Evolutionary conservation across 345 rosid genomes (phyloP), one percentile per base, ranked within the genome.

Genomic region (Nasturtium officinale): DNA sequence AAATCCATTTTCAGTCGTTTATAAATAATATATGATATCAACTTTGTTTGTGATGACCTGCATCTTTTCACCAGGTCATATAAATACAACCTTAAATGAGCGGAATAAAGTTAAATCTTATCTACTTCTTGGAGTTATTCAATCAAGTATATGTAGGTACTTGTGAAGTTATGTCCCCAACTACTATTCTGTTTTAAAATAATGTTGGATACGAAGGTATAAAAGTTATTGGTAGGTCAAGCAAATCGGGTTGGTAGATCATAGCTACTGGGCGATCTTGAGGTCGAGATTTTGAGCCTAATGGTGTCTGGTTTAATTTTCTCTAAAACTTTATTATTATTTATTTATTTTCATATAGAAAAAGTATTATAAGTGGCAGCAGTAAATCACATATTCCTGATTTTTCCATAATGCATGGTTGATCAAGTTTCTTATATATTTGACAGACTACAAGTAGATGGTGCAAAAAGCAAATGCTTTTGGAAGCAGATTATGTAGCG

Each of bases 241-340:
- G 2, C 2, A 32, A 2, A 7, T 2, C 1, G 48, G 65, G 65
- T 48, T 59, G 64, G 64, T 59, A n/a, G n/a, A n/a, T 60, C 65
- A 60, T 60, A 37, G 65, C 71, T 53, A 30, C 71, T 53, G 21
- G 86, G 96, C 78, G 2, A 87, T 90, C 93, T 96, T 84, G 93
- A 88, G 93, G 96, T 89, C 87, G 97, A 89, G 97, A 87, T 90
- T 83, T 85, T 85, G 91, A 85, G 86, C 91, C 91, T 89, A 26
- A 3, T 4, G 2, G 29, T 26, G 3, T 26, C 29, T 26, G 29
- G 29, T 26, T 26, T 26, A 26, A 26, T 26, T 2, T 26, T 26
- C 29, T 26, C 3, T 26, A 26, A 26, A 26, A 23, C 25, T n/a
- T n/a, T 23, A 23, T 23, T 23, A 2, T 23, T 23, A 1, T 23